Conservation (phyloP, 768 basidiomycete species). For the Hortiboletus flavorubellus region DNA sequence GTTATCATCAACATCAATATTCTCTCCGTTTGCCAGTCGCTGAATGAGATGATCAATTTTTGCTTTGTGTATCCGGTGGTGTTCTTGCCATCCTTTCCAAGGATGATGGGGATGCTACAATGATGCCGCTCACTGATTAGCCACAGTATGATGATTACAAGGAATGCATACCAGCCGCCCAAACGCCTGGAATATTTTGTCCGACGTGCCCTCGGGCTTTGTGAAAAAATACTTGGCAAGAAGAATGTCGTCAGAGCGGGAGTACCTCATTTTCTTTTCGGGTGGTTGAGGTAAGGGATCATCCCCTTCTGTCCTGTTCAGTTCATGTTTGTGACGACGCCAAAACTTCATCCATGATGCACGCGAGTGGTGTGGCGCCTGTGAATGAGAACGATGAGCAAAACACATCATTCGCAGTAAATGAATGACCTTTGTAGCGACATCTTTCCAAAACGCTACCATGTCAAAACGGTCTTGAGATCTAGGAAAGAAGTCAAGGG, state of each 20-base stretch:
- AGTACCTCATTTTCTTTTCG: slow-evolving; percentile 88
- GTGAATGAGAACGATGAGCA: slow-evolving; percentile 3
- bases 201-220: slow-evolving; percentile 77
- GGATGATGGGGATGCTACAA: slow-evolving; percentile 81
- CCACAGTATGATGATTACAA: background rate
- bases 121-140: background rate
- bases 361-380: slow-evolving; percentile 88
- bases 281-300: slow-evolving; percentile 73
- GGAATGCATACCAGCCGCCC: slow-evolving; percentile 54
- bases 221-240: slow-evolving; percentile 71
- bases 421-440: slow-evolving; percentile 56
- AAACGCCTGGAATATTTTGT: slow-evolving; percentile 82
- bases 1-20: slow-evolving; percentile 36
- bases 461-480: slow-evolving; percentile 64
- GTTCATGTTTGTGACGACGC: slow-evolving; percentile 83
- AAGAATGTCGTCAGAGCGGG: slow-evolving; percentile 71
- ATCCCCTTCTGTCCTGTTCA: slow-evolving; percentile 61
- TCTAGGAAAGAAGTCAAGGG: slow-evolving; percentile 28
- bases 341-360: slow-evolving; percentile 96
- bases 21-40: slow-evolving; percentile 56
- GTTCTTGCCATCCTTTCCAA: slow-evolving; percentile 95
- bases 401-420: background rate
- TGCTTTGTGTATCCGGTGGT: slow-evolving; percentile 82
- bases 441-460: slow-evolving; percentile 79
- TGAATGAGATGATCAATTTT: slow-evolving; percentile 81